Conservation (phyloP, 495 filamentous ascomycete species). For the Podospora pseudoanserina region DNA sequence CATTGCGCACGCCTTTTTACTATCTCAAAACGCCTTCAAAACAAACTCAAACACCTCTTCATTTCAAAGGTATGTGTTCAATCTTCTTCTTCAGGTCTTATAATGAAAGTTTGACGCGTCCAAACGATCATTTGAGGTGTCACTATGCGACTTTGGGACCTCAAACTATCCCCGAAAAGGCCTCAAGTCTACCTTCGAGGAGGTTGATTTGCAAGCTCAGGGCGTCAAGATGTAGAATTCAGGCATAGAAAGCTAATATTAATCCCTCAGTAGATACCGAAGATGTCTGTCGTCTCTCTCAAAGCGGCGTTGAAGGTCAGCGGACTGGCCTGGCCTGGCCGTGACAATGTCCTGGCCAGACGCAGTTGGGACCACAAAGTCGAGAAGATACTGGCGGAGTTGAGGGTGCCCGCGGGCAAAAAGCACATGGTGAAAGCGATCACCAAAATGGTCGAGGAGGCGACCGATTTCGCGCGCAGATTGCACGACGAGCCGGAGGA, state of each 20-base stretch:
- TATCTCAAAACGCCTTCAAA: background rate
- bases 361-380: background rate
- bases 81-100: background rate
- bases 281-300: background rate
- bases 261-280: background rate
- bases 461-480: background rate
- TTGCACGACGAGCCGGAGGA: background rate
- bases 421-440: background rate
- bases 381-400: background rate
- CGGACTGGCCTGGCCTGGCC: background rate
- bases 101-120: background rate
- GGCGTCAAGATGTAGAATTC: background rate
- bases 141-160: no score
- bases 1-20: background rate
- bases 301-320: background rate
- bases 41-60: background rate
- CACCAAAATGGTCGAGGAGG: background rate
- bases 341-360: background rate
- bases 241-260: background rate
- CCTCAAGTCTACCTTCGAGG: background rate
- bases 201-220: background rate
- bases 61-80: background rate
- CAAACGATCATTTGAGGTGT: no score
- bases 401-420: background rate
- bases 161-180: background rate